phyloP scores from a whole-genome alignment of 371 early-diverging fungal genomes.

The Haplosporangium sp. region DNA sequence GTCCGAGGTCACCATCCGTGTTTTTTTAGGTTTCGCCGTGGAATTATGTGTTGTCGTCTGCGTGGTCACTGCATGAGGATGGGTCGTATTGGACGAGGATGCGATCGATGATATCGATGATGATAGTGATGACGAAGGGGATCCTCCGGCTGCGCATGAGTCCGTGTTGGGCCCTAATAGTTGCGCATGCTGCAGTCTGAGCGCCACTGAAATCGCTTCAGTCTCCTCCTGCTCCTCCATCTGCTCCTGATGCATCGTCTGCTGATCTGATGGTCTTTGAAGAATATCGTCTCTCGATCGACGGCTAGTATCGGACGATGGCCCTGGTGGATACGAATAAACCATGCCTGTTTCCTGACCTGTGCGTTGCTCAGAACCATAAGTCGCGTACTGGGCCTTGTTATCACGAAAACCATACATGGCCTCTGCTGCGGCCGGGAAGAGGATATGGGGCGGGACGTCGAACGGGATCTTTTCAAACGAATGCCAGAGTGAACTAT shows the following conservation, averaged over 20 bases:
- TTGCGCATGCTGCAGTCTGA: conserved; percentile 13
- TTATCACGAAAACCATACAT: conserved; percentile 18
- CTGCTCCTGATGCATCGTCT: conserved; percentile 30
- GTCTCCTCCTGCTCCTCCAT: conserved; percentile 31
- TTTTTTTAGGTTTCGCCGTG: conserved; percentile 3
- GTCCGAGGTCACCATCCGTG: conserved; percentile 55
- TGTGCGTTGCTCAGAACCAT: conserved; percentile 4
- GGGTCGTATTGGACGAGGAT: neutral
- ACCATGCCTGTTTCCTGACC: neutral
- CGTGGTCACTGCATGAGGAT: neutral
- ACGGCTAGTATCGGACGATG: conserved; percentile 2
- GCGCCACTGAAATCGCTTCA: conserved; percentile 15
- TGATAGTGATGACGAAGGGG: conserved; percentile 14
- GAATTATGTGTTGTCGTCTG: neutral
- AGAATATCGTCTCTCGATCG: conserved; percentile 35
- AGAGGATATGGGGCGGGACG: conserved; percentile 43
- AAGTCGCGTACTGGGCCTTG: conserved; percentile 13
- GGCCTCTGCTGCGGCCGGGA: conserved; percentile 29
- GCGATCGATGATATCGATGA: conserved; percentile 9
- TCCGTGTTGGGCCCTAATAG: neutral
- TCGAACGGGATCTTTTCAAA: conserved; percentile 54
- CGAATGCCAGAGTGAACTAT: conserved; percentile 40
- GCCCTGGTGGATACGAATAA: neutral
- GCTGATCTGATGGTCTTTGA: conserved; percentile 36
- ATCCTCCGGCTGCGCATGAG: neutral